Evolutionary conservation across 164 flowering plant species (phyloP).

Genomic region (Hamamelis virginiana): DNA sequence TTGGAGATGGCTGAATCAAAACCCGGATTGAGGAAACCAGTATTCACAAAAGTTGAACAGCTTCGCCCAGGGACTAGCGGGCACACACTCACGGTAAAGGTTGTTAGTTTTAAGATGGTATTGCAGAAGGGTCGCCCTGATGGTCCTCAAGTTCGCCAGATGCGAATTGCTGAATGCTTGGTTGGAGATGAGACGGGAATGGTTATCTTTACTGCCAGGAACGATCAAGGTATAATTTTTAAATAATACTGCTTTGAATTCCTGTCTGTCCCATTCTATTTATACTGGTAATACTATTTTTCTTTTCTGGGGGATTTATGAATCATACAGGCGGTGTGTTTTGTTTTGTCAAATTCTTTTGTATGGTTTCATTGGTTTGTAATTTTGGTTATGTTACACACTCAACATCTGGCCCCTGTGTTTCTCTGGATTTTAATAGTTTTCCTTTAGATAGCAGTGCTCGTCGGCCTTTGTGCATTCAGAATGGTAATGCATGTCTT

Average conservation of each 20-base stretch:
- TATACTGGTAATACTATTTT: too few species aligned
- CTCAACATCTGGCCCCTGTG: too few species aligned
- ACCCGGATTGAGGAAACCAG: slow-evolving; percentile 39
- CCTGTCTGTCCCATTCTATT: neutral
- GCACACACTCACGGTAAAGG: slow-evolving; percentile 44
- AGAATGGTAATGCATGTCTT: too few species aligned
- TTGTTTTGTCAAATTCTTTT: too few species aligned
- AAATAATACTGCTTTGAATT: too few species aligned
- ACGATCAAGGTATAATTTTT: slow-evolving; percentile 35
- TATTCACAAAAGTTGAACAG: slow-evolving; percentile 45
- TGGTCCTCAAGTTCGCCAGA: slow-evolving; percentile 43
- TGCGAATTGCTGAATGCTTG: slow-evolving; percentile 49
- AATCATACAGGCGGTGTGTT: too few species aligned
- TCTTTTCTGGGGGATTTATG: too few species aligned
- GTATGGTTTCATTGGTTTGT: too few species aligned
- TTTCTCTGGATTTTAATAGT: too few species aligned
- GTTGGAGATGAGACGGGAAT: slow-evolving; percentile 49
- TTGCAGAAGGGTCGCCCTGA: slow-evolving; percentile 38
- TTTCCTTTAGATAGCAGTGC: too few species aligned
- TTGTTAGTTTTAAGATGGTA: slow-evolving; percentile 42
- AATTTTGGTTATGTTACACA: too few species aligned
- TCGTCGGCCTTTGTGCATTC: too few species aligned
- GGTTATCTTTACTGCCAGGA: slow-evolving; percentile 45
- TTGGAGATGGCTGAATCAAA: slow-evolving; percentile 42
- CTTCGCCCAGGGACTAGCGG: slow-evolving; percentile 45